phyloP scores from a whole-genome alignment of 1,284 basidiomycete species.

The Heterobasidion parviporum region DNA sequence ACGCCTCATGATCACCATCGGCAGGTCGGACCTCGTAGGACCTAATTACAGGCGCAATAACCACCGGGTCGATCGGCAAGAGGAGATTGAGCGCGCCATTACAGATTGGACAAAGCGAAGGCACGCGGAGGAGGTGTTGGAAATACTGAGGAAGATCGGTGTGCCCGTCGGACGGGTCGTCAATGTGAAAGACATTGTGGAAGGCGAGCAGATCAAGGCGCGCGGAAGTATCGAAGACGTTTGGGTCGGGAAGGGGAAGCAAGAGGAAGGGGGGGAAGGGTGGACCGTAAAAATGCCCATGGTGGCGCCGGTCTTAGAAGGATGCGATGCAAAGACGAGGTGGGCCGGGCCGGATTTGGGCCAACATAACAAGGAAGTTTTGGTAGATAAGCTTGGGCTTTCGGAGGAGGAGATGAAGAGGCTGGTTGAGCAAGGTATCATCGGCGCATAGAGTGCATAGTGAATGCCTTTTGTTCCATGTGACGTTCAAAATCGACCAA shows the following conservation, averaged over 20 bases:
- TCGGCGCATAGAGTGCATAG: conserved; percentile 22
- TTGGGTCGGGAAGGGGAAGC: conserved; percentile 29
- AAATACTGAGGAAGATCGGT: conserved; percentile 47
- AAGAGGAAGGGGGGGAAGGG: conserved; percentile 21
- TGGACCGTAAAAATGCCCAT: conserved; percentile 62
- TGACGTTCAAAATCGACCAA: too few species aligned
- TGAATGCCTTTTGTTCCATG: neutral
- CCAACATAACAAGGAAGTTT: conserved; percentile 51
- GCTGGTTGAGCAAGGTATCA: conserved; percentile 37
- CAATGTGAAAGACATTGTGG: conserved; percentile 52
- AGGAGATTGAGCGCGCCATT: conserved; percentile 57
- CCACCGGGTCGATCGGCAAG: conserved; percentile 47
- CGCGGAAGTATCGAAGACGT: conserved; percentile 55
- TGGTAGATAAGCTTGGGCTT: conserved; percentile 42
- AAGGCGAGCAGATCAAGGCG: conserved; percentile 44
- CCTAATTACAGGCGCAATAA: conserved; percentile 50
- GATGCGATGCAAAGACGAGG: conserved; percentile 42
- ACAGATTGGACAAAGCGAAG: conserved; percentile 49
- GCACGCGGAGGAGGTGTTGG: conserved; percentile 48
- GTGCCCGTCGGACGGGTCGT: conserved; percentile 59
- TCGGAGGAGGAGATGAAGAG: conserved; percentile 30
- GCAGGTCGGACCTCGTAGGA: conserved; percentile 49
- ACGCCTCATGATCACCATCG: conserved; percentile 53
- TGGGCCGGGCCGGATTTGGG: conserved; percentile 67
- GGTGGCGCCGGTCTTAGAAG: conserved; percentile 53